Conservation (phyloP, 2,329 filamentous ascomycete species). For the Colletotrichum filicis region DNA sequence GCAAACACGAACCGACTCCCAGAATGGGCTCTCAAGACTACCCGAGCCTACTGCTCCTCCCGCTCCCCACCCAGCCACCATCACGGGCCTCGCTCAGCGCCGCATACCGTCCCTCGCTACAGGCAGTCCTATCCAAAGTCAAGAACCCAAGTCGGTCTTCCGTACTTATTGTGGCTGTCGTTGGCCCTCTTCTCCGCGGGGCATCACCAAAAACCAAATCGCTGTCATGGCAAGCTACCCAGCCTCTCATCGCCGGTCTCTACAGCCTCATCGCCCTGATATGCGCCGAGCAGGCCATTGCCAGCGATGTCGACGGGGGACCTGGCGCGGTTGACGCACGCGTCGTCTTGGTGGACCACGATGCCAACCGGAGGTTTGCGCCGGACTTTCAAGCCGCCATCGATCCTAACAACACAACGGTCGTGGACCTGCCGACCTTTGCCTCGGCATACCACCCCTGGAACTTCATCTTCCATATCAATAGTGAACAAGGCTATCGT, state of each 20-base stretch:
- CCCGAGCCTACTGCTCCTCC: slow-evolving; percentile 70
- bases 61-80: slow-evolving; percentile 69
- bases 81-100: slow-evolving; percentile 62
- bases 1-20: neutral
- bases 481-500: slow-evolving; percentile 71
- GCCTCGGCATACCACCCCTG: slow-evolving; percentile 67
- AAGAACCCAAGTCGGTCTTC: slow-evolving; percentile 49
- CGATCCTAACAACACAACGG: slow-evolving; percentile 56
- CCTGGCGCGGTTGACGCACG: slow-evolving; percentile 80
- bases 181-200: slow-evolving; percentile 69
- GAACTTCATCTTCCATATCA: slow-evolving; percentile 73
- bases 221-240: slow-evolving; percentile 73
- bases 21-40: slow-evolving; percentile 35
- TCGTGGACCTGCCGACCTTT: slow-evolving; percentile 63
- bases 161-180: slow-evolving; percentile 66
- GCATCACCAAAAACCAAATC: slow-evolving; percentile 59
- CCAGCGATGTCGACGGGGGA: slow-evolving; percentile 64
- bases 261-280: slow-evolving; percentile 82
- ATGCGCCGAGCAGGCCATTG: slow-evolving; percentile 71
- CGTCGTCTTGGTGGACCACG: slow-evolving; percentile 77
- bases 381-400: slow-evolving; percentile 49
- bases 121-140: slow-evolving; percentile 62
- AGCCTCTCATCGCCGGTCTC: slow-evolving; percentile 78
- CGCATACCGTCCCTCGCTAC: slow-evolving; percentile 70
- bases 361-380: slow-evolving; percentile 45